Percentiles rank a stretch among this genome's conserved stretches.
phyloP scores from a whole-genome alignment of 2,329 filamentous ascomycete genomes.

The Cercospora nicotianae region DNA sequence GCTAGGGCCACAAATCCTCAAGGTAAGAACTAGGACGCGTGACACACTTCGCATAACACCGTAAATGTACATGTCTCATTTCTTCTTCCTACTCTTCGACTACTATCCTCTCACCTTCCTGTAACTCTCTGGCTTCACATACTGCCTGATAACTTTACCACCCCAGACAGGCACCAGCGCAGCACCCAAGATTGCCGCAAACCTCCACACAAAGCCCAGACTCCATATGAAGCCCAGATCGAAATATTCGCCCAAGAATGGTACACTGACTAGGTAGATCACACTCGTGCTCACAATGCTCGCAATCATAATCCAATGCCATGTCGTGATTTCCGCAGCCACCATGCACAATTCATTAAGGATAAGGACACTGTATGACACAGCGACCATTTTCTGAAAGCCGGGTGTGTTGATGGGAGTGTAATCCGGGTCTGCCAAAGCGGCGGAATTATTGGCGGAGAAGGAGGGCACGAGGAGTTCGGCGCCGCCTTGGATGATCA shows the following conservation, averaged over 20 bases:
- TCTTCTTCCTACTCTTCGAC: background rate
- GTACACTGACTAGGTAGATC: conserved; percentile 78
- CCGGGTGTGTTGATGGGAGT: conserved; percentile 24
- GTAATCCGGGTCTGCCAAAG: conserved; percentile 19
- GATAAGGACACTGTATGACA: conserved; percentile 88
- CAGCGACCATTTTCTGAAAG: conserved; percentile 70
- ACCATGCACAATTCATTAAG: conserved; percentile 98
- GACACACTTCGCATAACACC: background rate
- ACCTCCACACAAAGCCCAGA: conserved; percentile 83
- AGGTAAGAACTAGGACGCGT: background rate
- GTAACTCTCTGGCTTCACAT: conserved; percentile 89
- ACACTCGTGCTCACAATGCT: conserved; percentile 78
- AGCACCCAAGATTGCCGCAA: conserved; percentile 74
- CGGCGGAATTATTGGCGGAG: conserved; percentile 20
- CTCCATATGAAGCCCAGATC: conserved; percentile 77
- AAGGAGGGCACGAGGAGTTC: conserved; percentile 83
- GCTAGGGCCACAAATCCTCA: background rate
- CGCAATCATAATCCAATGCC: conserved; percentile 90
- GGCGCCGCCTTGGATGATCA: conserved; percentile 90
- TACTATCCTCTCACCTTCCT: conserved; percentile 69
- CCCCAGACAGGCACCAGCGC: conserved; percentile 84
- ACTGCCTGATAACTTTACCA: conserved; percentile 79
- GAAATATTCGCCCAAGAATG: conserved; percentile 87
- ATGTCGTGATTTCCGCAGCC: conserved; percentile 91
- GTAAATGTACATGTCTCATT: background rate